Conservation (phyloP, 306 rosid genomes). For the Prunus mume region DNA sequence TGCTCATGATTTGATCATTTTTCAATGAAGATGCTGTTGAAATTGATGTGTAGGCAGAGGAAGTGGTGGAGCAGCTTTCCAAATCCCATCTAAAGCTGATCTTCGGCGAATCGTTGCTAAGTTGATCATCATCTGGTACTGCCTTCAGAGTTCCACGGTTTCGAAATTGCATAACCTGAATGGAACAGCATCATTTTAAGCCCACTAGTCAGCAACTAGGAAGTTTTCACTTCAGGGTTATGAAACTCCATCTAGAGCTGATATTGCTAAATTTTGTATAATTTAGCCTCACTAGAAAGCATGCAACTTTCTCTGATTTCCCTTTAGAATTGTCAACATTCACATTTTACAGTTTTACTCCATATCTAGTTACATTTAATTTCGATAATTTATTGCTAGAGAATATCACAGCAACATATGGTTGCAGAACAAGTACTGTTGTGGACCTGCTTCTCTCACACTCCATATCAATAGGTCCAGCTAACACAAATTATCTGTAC, state of each 20-base stretch:
- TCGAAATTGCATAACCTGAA: slow-evolving; percentile 57
- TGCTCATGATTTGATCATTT: slow-evolving; percentile 29
- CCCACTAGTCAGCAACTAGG: background rate
- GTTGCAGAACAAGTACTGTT: background rate
- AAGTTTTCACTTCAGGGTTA: background rate
- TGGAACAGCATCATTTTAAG: slow-evolving; percentile 1
- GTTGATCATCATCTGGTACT: slow-evolving; percentile 52
- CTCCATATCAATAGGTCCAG: background rate
- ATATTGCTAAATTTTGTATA: background rate
- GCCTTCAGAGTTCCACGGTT: slow-evolving; percentile 54
- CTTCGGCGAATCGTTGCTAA: slow-evolving; percentile 69
- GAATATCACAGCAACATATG: background rate
- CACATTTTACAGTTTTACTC: background rate
- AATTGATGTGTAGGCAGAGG: slow-evolving; percentile 56
- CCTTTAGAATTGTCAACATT: background rate
- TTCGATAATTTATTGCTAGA: background rate
- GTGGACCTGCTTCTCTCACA: background rate
- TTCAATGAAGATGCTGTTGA: slow-evolving; percentile 50
- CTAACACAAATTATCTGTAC: background rate
- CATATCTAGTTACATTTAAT: background rate
- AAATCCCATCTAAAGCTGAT: slow-evolving; percentile 89
- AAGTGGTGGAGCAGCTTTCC: slow-evolving; percentile 71
- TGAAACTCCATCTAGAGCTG: background rate
- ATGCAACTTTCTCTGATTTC: background rate
- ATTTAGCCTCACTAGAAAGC: background rate